Evolutionary conservation across 2,329 filamentous ascomycete species (phyloP), one percentile per base, ranked within the genome.

Genomic region (Alternaria longipes): DNA sequence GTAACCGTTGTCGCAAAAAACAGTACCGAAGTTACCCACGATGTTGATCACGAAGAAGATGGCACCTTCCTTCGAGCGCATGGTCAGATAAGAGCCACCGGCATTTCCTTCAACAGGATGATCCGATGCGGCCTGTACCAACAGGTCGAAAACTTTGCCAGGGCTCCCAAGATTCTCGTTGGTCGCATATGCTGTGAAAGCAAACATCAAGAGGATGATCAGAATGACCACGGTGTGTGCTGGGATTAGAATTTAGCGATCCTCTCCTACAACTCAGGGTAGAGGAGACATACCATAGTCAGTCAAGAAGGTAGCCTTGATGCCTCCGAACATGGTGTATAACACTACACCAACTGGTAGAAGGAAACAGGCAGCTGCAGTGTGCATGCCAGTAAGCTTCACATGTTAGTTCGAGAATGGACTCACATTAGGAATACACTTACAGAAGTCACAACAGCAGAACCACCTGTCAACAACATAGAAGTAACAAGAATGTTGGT

Each of bases 11-110:
- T 96, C 93, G 45, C 93, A 84, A 82, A 96, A 96, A 4, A 96
- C 91, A 1, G 91, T 93, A 6, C 84, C 90, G 62, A 94, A 95
- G 79, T 94, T 94, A 41, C 92, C 92, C 36, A 94, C 90, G 49
- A 92, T 90, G 79, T 96, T 96, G 80, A 96, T 96, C 38, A 96
- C 89, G 78, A 97, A 97, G 83, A 97, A 97, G 58, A 95, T 91
- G 41, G 87, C 91, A 5, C 93, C 93, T 70, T 94, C 89, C 60
- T 86, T 87, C 2, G 90, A 93, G 59, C 86, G 84, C 93, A 97
- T 96, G 0, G 93, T 97, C 16, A 97, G 81, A 69, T 97, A 97
- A 71, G 90, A 93, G 14, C 93, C 93, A 8, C 88, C 86, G 0
- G 89, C 85, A 76, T 97, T 97, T 8, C 93, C 93, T 0, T 86